Conservation (phyloP, 2,329 filamentous ascomycete genomes). For the Aureobasidium namibiae region DNA sequence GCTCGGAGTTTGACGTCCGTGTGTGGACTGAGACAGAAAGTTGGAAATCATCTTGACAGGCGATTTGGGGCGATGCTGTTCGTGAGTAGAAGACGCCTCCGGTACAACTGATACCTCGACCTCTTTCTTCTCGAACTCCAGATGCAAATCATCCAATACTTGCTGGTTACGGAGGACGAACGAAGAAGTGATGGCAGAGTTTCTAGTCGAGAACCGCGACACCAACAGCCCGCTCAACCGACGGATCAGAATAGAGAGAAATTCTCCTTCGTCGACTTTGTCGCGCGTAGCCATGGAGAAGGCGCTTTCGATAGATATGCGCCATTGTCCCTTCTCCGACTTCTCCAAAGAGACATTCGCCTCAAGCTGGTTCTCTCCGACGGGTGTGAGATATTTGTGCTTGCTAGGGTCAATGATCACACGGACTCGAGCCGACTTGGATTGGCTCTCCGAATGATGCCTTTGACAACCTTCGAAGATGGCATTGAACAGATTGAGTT, state of each 20-base stretch:
- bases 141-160: constrained; percentile 57
- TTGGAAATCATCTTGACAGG: constrained; percentile 86
- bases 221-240: constrained; percentile 66
- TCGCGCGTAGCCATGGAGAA: constrained; percentile 67
- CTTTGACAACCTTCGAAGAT: constrained; percentile 63
- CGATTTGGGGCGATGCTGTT: constrained; percentile 62
- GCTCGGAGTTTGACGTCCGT: constrained; percentile 22
- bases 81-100: constrained; percentile 19
- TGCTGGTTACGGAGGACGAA: constrained; percentile 73
- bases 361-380: constrained; percentile 53
- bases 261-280: constrained; percentile 62
- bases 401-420: constrained; percentile 57
- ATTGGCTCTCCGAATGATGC: constrained; percentile 54
- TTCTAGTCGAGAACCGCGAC: constrained; percentile 59
- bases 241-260: constrained; percentile 66
- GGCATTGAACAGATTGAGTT: constrained; percentile 51
- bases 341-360: constrained; percentile 57
- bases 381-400: constrained; percentile 26
- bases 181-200: constrained; percentile 55
- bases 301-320: constrained; percentile 53
- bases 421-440: constrained; percentile 60
- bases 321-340: constrained; percentile 47
- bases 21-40: constrained; percentile 56
- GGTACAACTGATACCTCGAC: constrained; percentile 34
- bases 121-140: constrained; percentile 20